Percentiles rank a stretch among this genome's conserved stretches.
Evolutionary conservation across 306 rosid genomes (phyloP).

Genomic region (Cucumis sativus): DNA sequence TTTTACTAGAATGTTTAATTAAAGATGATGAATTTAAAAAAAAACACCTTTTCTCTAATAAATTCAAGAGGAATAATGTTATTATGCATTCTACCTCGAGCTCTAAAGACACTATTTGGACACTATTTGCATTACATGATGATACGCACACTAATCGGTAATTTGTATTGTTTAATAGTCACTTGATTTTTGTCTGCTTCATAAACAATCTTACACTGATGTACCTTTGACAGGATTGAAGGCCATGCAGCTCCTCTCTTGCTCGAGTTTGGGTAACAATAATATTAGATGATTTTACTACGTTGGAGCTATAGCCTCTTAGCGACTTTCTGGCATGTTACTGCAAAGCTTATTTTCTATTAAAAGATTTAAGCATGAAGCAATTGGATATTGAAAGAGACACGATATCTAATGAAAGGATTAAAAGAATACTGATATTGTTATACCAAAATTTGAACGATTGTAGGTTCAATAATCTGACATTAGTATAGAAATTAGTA

Average conservation of each 20-base stretch:
- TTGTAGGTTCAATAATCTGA: too few relatives aligned
- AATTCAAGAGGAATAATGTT: too few relatives aligned
- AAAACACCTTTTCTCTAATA: too few relatives aligned
- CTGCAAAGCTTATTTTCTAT: slow-evolving; percentile 70
- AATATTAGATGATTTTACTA: slow-evolving; percentile 52
- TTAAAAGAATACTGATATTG: too few relatives aligned
- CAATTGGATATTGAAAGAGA: slow-evolving; percentile 55
- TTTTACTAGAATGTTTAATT: too few relatives aligned
- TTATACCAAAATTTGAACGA: too few relatives aligned
- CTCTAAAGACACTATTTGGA: neutral
- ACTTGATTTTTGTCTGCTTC: neutral
- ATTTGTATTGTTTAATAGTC: neutral
- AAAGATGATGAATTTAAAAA: too few relatives aligned
- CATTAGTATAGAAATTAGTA: too few relatives aligned
- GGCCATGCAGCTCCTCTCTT: slow-evolving; percentile 74
- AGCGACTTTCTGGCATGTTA: slow-evolving; percentile 13
- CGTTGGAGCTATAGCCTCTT: slow-evolving; percentile 25
- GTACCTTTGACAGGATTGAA: slow-evolving; percentile 60
- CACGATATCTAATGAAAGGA: slow-evolving; percentile 36
- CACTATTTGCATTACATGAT: neutral
- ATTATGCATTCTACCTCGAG: too few relatives aligned
- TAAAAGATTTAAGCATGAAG: slow-evolving; percentile 41
- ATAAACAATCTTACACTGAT: slow-evolving; percentile 11
- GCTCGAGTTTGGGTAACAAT: slow-evolving; percentile 68
- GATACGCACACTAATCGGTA: neutral